phyloP scores from a whole-genome alignment of 2,329 filamentous ascomycete genomes.

The Bipolaris zeicola region DNA sequence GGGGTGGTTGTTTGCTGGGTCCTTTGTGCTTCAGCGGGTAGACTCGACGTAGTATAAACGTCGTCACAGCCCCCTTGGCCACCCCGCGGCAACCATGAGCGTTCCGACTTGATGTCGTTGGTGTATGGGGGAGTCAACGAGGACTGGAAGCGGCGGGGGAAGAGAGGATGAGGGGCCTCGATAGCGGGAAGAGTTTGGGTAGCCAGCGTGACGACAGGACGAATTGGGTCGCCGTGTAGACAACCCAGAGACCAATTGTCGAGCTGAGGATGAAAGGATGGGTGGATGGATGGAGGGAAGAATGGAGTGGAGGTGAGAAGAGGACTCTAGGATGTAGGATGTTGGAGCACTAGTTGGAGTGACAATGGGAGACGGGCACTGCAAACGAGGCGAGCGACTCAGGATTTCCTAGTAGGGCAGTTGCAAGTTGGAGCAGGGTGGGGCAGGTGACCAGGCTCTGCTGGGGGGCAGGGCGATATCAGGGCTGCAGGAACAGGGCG shows the following conservation, averaged over 20 bases:
- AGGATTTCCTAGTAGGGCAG: conserved; percentile 16
- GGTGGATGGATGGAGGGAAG: neutral
- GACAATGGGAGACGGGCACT: neutral
- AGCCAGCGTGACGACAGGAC: conserved; percentile 43
- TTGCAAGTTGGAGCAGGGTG: conserved; percentile 24
- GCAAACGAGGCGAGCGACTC: conserved; percentile 4
- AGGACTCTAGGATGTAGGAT: neutral
- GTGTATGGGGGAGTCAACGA: conserved; percentile 42
- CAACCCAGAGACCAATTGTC: conserved; percentile 27
- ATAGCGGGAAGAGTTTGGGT: conserved; percentile 46
- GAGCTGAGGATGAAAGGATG: neutral
- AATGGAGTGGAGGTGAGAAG: neutral
- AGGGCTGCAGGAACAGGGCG: conserved; percentile 16
- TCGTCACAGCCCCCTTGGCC: conserved; percentile 42
- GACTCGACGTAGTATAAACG: conserved; percentile 38
- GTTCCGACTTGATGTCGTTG: conserved; percentile 38
- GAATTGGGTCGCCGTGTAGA: conserved; percentile 30
- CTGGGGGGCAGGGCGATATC: conserved; percentile 10
- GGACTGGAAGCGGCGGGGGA: conserved; percentile 33
- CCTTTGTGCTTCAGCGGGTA: conserved; percentile 27
- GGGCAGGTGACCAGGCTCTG: conserved; percentile 28
- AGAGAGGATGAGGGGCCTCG: conserved; percentile 41
- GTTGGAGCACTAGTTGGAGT: neutral
- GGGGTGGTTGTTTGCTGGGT: conserved; percentile 36
- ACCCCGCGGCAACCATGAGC: conserved; percentile 44